Conservation (phyloP, 2,329 filamentous ascomycete genomes). For the Fusarium sp. region DNA sequence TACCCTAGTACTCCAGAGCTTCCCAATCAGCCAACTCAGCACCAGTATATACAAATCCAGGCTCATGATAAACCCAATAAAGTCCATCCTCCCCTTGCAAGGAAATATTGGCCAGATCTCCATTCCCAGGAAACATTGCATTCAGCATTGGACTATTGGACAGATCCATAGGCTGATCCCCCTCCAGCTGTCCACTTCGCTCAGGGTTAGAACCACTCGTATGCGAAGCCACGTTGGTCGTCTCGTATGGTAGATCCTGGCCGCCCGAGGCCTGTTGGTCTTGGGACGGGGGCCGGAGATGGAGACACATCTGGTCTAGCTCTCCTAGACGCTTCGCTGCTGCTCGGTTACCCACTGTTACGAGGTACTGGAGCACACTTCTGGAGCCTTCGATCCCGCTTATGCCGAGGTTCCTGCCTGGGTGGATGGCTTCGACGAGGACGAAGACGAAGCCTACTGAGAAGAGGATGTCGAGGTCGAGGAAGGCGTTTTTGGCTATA, state of each 20-base stretch:
- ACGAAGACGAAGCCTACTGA: conserved; percentile 28
- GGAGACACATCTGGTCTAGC: conserved; percentile 30
- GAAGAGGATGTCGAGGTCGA: conserved; percentile 27
- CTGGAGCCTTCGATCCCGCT: conserved; percentile 22
- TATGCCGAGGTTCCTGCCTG: conserved; percentile 1
- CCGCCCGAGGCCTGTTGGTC: background rate
- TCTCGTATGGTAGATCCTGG: conserved; percentile 10
- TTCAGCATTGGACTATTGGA: background rate
- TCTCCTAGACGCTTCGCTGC: conserved; percentile 21
- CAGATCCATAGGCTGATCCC: background rate
- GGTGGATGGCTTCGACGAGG: conserved; percentile 20
- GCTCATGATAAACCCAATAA: conserved; percentile 27
- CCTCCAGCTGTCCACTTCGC: background rate
- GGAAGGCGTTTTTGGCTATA: conserved; percentile 26
- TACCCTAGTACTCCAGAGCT: conserved; percentile 5
- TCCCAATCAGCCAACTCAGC: conserved; percentile 25
- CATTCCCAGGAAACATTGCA: background rate
- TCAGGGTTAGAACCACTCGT: background rate
- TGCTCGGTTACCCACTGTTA: conserved; percentile 21
- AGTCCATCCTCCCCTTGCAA: conserved; percentile 21
- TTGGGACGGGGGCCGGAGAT: conserved; percentile 10
- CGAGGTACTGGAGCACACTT: conserved; percentile 18
- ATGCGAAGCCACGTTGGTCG: background rate
- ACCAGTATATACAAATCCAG: conserved; percentile 16
- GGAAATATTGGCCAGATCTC: conserved; percentile 22